Evolutionary conservation across 164 flowering plant species (phyloP), one percentile per base, ranked within the genome.

Genomic region (Magnolia sinica): DNA sequence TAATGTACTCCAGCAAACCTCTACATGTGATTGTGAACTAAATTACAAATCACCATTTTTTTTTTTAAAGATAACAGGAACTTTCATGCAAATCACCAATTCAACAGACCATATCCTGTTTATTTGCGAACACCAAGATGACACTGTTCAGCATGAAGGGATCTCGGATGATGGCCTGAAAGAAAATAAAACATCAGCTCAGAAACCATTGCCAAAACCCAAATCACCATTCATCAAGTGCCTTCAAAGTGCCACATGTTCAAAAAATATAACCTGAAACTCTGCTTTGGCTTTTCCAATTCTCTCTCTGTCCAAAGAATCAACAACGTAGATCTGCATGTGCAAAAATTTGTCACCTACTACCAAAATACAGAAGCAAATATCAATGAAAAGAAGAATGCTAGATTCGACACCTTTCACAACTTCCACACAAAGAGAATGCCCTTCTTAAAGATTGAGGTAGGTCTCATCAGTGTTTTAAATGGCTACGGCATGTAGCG

Each of bases 281-380:
- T 94, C 98, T 55, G 84, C 87, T 79, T 87, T 94, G 69, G 99
- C 99, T 86, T 85, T 91, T 61, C 91, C 90, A 76, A 96, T 93
- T 83, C 99, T 92, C 83, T 96, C 99, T 64, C 98, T 85, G 81
- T 96, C 99, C 89, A 96, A 82, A 74, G 98, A 94, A 87, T 96
- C 99, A 76, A 96, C 99, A 79, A 96, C 99, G 86, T 96, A 96
- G 78, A 96, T 96, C 99, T 94, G 90, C 81, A 81, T 7, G 77
- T 13, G 51, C 49, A 74, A 45, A 10, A 23, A 63, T 3, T 8
- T 31, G 71, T 68, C 71, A 68, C 31, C 31, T 22, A 66, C n/a
- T 2, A 16, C 18, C 61, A 55, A 16, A 0, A 55, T 55, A 55
- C 18, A 55, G 16, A 55, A 55, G 61, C 45, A 55, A 55, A 8